These are phyloP conservation scores for Clausena lansium DNA, from an alignment of 345 rosid species.

Conservation along the genomic window DNA sequence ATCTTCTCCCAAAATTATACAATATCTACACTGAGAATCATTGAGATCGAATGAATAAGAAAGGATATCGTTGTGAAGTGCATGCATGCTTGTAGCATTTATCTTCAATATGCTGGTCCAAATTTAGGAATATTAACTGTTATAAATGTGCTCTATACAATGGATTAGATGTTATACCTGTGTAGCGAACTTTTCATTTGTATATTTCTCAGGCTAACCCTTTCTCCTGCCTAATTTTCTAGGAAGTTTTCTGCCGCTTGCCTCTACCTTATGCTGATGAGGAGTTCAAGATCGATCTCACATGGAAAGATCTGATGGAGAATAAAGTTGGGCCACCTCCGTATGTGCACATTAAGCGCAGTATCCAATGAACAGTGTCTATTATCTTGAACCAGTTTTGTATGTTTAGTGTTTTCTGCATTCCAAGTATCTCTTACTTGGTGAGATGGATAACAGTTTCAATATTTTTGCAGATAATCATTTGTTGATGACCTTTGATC, in stretches of 20 bases:
- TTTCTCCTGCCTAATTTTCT: constrained; percentile 18
- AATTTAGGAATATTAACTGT: neutral
- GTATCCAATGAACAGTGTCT: constrained; percentile 60
- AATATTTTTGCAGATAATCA: neutral
- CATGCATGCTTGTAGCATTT: neutral
- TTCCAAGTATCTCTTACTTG: constrained; percentile 10
- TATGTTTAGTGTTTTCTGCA: constrained; percentile 18
- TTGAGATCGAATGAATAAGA: neutral
- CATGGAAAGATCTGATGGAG: constrained; percentile 54
- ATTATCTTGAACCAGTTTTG: neutral
- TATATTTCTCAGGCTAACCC: constrained; percentile 20
- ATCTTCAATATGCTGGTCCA: neutral
- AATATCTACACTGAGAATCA: neutral
- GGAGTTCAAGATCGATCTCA: constrained; percentile 78
- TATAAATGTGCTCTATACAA: neutral
- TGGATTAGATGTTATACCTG: neutral
- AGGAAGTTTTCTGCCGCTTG: constrained; percentile 74
- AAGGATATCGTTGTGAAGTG: neutral
- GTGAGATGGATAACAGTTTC: neutral
- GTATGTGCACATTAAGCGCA: constrained; percentile 85
- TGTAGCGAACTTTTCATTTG: neutral
- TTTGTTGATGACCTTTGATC: neutral
- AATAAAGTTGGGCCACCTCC: constrained; percentile 73
- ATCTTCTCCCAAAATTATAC: neutral
- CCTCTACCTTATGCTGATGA: constrained; percentile 80